Evolutionary conservation across 345 rosid species (phyloP).

Genomic region (Populus davidiana): DNA sequence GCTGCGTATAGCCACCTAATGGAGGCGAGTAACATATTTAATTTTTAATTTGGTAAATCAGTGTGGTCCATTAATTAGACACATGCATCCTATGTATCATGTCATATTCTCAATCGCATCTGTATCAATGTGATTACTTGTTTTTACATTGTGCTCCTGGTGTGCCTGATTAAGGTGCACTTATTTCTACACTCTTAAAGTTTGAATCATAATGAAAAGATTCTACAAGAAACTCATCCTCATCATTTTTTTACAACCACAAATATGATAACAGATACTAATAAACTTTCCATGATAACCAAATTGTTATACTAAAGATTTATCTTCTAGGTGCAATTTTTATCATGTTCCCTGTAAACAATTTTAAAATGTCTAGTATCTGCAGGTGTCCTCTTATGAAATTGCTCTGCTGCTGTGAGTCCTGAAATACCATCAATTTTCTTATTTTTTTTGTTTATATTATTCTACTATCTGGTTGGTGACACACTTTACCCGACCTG

Average conservation of each 20-base stretch:
- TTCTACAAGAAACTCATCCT: too few relatives aligned
- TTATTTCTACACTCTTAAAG: not conserved
- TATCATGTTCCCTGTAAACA: not conserved
- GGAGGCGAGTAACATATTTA: slow-evolving; percentile 54
- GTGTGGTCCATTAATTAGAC: not conserved
- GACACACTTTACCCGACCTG: not conserved
- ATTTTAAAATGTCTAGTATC: not conserved
- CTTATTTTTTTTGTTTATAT: not conserved
- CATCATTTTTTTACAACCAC: not conserved
- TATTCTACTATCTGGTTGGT: not conserved
- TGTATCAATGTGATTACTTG: not conserved
- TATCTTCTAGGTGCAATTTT: not conserved
- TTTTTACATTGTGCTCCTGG: not conserved
- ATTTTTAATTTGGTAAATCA: not conserved
- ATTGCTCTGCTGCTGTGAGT: too few relatives aligned
- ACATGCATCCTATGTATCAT: not conserved
- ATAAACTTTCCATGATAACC: not conserved
- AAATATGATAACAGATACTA: not conserved
- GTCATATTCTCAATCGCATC: not conserved
- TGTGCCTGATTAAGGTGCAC: not conserved
- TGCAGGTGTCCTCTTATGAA: not conserved
- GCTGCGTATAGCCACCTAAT: slow-evolving; percentile 82
- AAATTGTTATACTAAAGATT: not conserved
- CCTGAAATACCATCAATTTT: not conserved
- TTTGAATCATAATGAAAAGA: not conserved